Percentiles rank a stretch among this genome's conserved stretches.
These are phyloP conservation scores for Trametes cingulata DNA, from an alignment of 768 basidiomycete genomes.

Conservation along the genomic window DNA sequence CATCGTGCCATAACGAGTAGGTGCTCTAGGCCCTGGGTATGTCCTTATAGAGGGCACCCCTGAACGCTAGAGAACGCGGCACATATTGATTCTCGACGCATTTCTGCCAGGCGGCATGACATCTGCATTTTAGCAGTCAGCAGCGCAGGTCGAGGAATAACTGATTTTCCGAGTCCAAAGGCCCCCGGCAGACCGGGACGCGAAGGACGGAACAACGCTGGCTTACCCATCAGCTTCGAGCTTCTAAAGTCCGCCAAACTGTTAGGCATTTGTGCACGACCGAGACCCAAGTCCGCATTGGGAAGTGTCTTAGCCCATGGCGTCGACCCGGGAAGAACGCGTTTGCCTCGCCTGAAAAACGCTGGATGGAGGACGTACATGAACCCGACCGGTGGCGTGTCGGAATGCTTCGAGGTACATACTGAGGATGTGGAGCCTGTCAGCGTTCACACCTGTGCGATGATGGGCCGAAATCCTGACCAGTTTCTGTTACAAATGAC, in stretches of 20 bases:
- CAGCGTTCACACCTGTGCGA: neutral
- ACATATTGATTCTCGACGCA: neutral
- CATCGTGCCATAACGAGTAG: neutral
- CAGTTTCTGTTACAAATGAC: neutral
- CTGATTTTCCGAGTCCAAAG: neutral
- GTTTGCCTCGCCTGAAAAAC: conserved; percentile 4
- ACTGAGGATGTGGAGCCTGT: conserved; percentile 1
- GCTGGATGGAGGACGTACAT: neutral
- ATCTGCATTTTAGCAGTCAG: neutral
- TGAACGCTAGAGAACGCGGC: neutral
- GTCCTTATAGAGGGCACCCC: neutral
- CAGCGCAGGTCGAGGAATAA: neutral
- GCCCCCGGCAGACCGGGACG: neutral
- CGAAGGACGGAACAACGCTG: neutral
- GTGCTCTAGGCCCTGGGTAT: neutral
- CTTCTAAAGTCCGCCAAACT: neutral
- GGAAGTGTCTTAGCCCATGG: neutral
- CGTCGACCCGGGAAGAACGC: neutral
- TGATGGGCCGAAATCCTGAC: neutral
- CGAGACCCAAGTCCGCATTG: neutral
- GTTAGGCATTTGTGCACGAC: neutral
- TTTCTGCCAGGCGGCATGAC: neutral
- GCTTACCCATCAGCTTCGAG: conserved; percentile 1
- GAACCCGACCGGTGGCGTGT: conserved; percentile 1
- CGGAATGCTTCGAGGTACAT: neutral